These are phyloP conservation scores for Aspergillus uvarum DNA, from an alignment of 2,329 filamentous ascomycete genomes.

Conservation along the genomic window DNA sequence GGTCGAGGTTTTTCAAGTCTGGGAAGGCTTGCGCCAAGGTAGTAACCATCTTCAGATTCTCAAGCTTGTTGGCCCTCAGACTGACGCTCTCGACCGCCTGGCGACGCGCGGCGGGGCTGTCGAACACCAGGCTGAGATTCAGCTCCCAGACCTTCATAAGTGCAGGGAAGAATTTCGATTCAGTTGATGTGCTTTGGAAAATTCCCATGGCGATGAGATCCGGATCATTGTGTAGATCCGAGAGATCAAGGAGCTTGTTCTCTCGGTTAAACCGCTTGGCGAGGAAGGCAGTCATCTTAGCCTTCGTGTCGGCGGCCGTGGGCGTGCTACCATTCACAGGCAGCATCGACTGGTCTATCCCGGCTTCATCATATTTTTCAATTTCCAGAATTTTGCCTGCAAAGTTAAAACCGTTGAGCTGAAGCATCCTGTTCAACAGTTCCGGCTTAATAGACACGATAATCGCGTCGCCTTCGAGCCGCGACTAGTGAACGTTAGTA, in stretches of 20 bases:
- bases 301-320: conserved; percentile 59
- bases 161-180: conserved; percentile 86
- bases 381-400: conserved; percentile 62
- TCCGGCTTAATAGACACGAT: conserved; percentile 66
- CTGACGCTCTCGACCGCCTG: conserved; percentile 80
- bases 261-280: conserved; percentile 69
- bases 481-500: conserved; percentile 72
- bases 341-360: conserved; percentile 23
- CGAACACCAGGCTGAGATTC: conserved; percentile 57
- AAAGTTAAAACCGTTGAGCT: conserved; percentile 68
- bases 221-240: conserved; percentile 70
- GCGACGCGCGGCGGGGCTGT: conserved; percentile 67
- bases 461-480: conserved; percentile 66
- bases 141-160: conserved; percentile 83
- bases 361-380: conserved; percentile 47
- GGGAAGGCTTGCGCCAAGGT: conserved; percentile 77
- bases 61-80: conserved; percentile 75
- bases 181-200: conserved; percentile 68
- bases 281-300: conserved; percentile 69
- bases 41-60: conserved; percentile 70
- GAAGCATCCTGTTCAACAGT: conserved; percentile 63
- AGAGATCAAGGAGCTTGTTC: conserved; percentile 78
- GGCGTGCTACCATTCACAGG: conserved; percentile 41
- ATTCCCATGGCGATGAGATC: conserved; percentile 72
- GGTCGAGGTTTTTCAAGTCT: conserved; percentile 81